phyloP scores from a whole-genome alignment of 768 basidiomycete species.

The Kwoniella heveanensis region DNA sequence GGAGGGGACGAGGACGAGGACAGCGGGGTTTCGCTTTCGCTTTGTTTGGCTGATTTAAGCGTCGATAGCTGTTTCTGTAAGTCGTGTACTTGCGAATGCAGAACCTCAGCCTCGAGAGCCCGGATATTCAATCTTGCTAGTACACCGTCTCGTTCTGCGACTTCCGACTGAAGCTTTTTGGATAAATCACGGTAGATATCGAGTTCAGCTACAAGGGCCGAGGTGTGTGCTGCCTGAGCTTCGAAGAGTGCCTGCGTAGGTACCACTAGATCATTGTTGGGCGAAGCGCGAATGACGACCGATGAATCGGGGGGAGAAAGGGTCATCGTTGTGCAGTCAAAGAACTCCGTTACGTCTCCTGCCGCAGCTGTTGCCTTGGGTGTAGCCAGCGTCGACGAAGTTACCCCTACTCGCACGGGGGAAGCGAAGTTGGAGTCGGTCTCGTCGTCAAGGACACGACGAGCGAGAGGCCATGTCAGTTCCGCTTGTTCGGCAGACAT shows the following conservation, averaged over 20 bases:
- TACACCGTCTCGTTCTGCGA: conserved; percentile 40
- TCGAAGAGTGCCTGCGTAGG: conserved; percentile 42
- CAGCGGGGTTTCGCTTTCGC: too few species aligned
- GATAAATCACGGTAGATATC: conserved; percentile 35
- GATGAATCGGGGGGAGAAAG: conserved; percentile 26
- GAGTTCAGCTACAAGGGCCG: conserved; percentile 36
- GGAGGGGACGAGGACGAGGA: conserved; percentile 16
- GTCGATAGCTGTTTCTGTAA: conserved; percentile 13
- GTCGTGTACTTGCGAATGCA: conserved; percentile 26
- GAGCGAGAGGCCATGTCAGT: conserved; percentile 43
- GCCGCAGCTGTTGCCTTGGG: conserved; percentile 3
- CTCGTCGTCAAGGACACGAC: conserved; percentile 16
- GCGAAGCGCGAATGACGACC: conserved; percentile 8
- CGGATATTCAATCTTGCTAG: conserved; percentile 41
- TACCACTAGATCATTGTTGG: conserved; percentile 15
- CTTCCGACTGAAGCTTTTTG: conserved; percentile 37
- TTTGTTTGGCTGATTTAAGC: conserved; percentile 8
- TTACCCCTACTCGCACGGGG: conserved; percentile 2
- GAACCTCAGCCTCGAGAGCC: conserved; percentile 36
- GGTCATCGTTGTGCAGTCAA: conserved; percentile 37
- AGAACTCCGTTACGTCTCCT: conserved; percentile 43
- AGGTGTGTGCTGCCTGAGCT: conserved; percentile 41
- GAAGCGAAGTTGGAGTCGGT: conserved; percentile 1
- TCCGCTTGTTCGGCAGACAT: conserved; percentile 52
- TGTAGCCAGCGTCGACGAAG: conserved; percentile 2